Evolutionary conservation across 73 alveolate species (phyloP).

Genomic region (Blepharisma stoltei): DNA sequence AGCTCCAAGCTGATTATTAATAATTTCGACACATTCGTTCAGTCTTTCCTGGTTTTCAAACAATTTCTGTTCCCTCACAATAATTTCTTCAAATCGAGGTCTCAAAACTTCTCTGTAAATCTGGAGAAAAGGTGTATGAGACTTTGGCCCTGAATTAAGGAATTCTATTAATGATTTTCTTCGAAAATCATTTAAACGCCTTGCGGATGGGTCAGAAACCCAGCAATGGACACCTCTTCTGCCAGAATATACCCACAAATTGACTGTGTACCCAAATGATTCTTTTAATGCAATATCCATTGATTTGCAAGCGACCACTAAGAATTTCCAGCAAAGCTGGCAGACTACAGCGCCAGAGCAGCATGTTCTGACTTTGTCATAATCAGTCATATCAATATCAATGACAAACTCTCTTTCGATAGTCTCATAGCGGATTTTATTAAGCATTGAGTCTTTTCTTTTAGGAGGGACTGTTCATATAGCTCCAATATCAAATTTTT

Average conservation of each 20-base stretch:
- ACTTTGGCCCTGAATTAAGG: conserved; percentile 32
- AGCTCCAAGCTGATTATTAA: no score
- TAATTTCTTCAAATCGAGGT: conserved; percentile 11
- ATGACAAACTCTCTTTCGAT: conserved; percentile 89
- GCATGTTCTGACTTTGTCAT: conserved; percentile 96
- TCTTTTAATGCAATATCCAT: conserved; percentile 68
- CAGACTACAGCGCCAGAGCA: conserved; percentile 94
- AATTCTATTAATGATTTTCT: conserved; percentile 89
- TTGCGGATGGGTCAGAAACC: conserved; percentile 91
- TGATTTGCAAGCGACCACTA: conserved; percentile 82
- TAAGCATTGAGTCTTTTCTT: conserved; percentile 52
- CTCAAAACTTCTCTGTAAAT: background rate
- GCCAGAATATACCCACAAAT: conserved; percentile 95
- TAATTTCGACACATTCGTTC: background rate
- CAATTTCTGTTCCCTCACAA: conserved; percentile 3
- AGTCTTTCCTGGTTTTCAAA: background rate
- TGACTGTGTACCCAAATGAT: conserved; percentile 87
- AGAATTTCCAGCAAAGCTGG: conserved; percentile 92
- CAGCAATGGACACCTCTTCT: conserved; percentile 99
- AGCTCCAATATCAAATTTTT: conserved; percentile 97
- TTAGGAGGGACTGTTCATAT: conserved; percentile 60
- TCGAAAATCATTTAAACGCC: conserved; percentile 75
- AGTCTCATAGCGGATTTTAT: conserved; percentile 21
- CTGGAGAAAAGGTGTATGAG: conserved; percentile 18
- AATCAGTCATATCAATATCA: conserved; percentile 98